Base-by-base conservation (phyloP, 768 basidiomycete species). In the Leccinum fibrillosum region DNA sequence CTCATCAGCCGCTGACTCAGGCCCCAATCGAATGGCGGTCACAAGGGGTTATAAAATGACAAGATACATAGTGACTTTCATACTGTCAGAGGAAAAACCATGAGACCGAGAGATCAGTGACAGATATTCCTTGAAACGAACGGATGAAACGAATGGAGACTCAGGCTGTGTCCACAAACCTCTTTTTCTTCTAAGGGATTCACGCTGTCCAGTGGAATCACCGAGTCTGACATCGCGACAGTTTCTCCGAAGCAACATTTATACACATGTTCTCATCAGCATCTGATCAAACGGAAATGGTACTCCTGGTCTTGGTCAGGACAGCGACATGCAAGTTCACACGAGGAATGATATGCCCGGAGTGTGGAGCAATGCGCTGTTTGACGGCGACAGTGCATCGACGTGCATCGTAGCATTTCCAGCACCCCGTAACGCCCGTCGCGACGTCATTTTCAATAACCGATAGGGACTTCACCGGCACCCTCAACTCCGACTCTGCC, bases 401-500 rank as follows among this genome's bases (percentile, higher is more conserved):
- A 37, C 1, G 10, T 23, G 19, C 23, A 44, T 2, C 9, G 5
- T 63, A 52, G 59, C 65, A 44, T 44, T 19, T 19, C 42, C 42
- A 44, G 42, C 9, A 11, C 2, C 19, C 8, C 39, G 39, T 42
- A 17, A 42, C n/a, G 8, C 35, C 37, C 12, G 37, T 32, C 32
- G 32, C 32, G 32, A 32, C 32, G 32, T 6, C 25, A 44, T 49
- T 25, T 10, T 66, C 58, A 69, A 51, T 56, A 60, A 13, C 51
- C 49, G 5, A 57, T 56, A 10, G 42, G 52, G 17, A 52, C 34
- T 15, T 69, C 77, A 17, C 23, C 23, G 23, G 23, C 23, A 4
- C 66, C 76, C 2, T 64, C 77, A 11, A 74, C 80, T 5, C 78
- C 81, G 23, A 74, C 80, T 63, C 82, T 80, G 58, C 86, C 74